Evolutionary conservation across 108 stramenopile genomes (phyloP).

Genomic region (Pseudonitzschia multistriata): DNA sequence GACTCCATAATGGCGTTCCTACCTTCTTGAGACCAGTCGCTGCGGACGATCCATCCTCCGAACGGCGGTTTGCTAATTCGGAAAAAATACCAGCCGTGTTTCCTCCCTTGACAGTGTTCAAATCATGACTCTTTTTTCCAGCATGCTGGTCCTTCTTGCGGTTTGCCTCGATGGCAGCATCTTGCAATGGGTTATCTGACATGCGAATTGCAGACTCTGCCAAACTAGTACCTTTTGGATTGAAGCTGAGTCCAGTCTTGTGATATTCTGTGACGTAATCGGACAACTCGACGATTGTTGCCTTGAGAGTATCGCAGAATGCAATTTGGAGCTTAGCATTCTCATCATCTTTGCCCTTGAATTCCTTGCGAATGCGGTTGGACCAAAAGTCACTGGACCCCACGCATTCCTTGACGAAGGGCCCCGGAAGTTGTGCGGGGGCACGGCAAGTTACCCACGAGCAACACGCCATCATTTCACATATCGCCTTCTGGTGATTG

Average conservation of each 20-base stretch:
- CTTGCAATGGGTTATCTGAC: constrained; percentile 31
- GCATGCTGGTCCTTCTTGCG: constrained; percentile 26
- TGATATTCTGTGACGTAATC: constrained; percentile 89
- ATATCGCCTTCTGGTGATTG: constrained; percentile 73
- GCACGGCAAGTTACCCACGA: constrained; percentile 73
- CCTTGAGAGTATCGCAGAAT: constrained; percentile 91
- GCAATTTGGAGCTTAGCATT: constrained; percentile 50
- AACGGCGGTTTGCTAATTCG: constrained; percentile 68
- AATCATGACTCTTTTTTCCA: constrained; percentile 6
- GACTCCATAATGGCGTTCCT: constrained; percentile 12
- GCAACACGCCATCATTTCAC: constrained; percentile 71
- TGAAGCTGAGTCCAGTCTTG: constrained; percentile 88
- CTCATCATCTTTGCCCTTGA: constrained; percentile 77
- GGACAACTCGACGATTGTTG: constrained; percentile 64
- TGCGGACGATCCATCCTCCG: constrained; percentile 74
- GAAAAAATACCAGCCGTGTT: constrained; percentile 60
- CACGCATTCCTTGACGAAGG: constrained; percentile 79
- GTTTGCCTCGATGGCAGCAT: constrained; percentile 37
- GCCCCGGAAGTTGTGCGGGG: constrained; percentile 58
- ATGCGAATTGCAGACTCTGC: constrained; percentile 62
- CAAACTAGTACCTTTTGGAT: constrained; percentile 78
- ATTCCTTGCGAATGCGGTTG: constrained; percentile 93
- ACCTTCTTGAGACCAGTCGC: constrained; percentile 94
- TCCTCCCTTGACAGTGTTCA: constrained; percentile 47
- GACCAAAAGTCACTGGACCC: constrained; percentile 93